Conservation (phyloP, 371 early-diverging fungal genomes). For the Dinochytrium kinnereticum region DNA sequence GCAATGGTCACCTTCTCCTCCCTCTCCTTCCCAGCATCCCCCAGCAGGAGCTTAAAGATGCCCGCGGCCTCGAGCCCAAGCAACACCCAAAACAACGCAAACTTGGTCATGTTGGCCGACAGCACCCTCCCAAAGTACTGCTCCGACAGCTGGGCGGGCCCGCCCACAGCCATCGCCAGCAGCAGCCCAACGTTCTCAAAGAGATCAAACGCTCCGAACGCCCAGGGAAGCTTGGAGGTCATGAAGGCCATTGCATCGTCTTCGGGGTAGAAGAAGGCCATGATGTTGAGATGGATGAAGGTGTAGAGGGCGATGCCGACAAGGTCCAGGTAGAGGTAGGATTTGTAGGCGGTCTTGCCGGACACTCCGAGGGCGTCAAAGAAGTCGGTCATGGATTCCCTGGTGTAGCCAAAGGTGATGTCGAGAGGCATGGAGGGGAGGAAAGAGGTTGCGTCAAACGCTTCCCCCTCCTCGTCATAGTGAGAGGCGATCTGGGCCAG, state of each 20-base stretch:
- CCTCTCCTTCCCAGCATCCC: background rate
- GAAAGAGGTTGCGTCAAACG: slow-evolving; percentile 3
- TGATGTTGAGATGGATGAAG: slow-evolving; percentile 9
- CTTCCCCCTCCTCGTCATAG: background rate
- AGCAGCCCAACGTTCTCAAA: slow-evolving; percentile 27
- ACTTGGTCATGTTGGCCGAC: slow-evolving; percentile 24
- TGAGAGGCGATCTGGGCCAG: slow-evolving; percentile 6
- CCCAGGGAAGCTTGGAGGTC: background rate
- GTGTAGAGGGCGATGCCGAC: slow-evolving; percentile 19
- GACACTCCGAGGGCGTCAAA: slow-evolving; percentile 4
- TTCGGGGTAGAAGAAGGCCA: slow-evolving; percentile 21
- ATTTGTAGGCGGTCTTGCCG: slow-evolving; percentile 8
- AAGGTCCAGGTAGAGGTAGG: slow-evolving; percentile 18
- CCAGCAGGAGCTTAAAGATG: background rate
- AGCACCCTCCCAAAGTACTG: slow-evolving; percentile 10
- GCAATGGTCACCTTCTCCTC: slow-evolving; percentile 16
- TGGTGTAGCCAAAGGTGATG: slow-evolving; percentile 22
- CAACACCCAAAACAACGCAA: slow-evolving; percentile 11
- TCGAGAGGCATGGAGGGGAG: slow-evolving; percentile 17
- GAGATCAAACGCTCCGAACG: slow-evolving; percentile 19
- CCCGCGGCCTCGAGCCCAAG: slow-evolving; percentile 24
- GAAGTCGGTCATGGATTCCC: slow-evolving; percentile 3
- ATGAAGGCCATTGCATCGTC: slow-evolving; percentile 5
- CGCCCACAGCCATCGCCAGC: background rate
- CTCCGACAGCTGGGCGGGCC: background rate